Percentiles rank a stretch among this genome's conserved stretches.
Conservation (phyloP, 2,329 filamentous ascomycete genomes). For the Xylariales sp. region DNA sequence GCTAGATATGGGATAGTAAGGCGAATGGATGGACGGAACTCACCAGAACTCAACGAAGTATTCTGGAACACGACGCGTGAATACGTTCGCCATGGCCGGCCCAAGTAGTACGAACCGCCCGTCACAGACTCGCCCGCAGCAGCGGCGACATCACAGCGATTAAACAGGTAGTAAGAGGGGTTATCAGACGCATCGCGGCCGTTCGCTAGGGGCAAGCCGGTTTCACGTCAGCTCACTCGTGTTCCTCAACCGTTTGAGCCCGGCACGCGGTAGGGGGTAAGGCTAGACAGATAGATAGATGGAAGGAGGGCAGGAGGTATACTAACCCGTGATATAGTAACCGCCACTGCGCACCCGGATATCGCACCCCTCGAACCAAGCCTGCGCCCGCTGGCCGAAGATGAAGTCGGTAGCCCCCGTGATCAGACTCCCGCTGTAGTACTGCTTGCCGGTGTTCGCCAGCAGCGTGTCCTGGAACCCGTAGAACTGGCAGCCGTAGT, state of each 20-base stretch:
- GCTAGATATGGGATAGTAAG: background rate
- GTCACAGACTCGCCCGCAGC: conserved; percentile 53
- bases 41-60: conserved; percentile 57
- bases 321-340: conserved; percentile 54
- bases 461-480: conserved; percentile 65
- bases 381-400: conserved; percentile 57
- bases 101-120: conserved; percentile 58
- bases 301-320: background rate
- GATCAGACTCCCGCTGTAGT: conserved; percentile 59
- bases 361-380: conserved; percentile 59
- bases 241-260: background rate
- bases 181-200: conserved; percentile 54
- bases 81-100: conserved; percentile 60
- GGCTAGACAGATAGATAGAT: background rate
- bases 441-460: conserved; percentile 59
- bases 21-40: background rate
- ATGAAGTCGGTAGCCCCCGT: conserved; percentile 63
- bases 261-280: too few species aligned
- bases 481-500: conserved; percentile 59
- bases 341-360: conserved; percentile 53
- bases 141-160: conserved; percentile 57
- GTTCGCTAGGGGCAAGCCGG: conserved; percentile 51
- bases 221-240: conserved; percentile 25
- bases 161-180: conserved; percentile 59
- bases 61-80: conserved; percentile 62